Conservation (phyloP, 192 early-diverging fungal species). For the Pilaira anomala region DNA sequence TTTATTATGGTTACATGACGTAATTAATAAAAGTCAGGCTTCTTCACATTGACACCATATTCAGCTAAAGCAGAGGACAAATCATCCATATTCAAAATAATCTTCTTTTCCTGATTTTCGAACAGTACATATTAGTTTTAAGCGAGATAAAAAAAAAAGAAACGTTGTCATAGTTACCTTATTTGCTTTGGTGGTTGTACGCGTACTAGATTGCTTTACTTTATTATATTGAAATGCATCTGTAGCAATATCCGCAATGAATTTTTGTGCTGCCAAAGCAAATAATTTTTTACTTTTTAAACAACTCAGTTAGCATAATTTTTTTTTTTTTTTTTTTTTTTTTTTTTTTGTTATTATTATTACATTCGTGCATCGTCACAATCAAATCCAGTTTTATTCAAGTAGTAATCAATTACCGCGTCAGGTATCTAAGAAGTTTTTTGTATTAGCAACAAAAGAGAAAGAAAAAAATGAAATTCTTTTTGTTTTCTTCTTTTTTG, state of each 20-base stretch:
- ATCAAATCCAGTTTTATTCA: slow-evolving; percentile 71
- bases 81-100: slow-evolving; percentile 91
- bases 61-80: slow-evolving; percentile 82
- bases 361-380: slow-evolving; percentile 73
- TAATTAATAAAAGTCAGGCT: slow-evolving; percentile 84
- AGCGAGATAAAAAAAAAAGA: neutral
- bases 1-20: slow-evolving; percentile 3
- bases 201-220: slow-evolving; percentile 61
- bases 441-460: neutral
- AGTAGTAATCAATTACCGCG: slow-evolving; percentile 90
- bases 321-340: no score
- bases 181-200: slow-evolving; percentile 37
- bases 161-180: neutral
- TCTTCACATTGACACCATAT: slow-evolving; percentile 93
- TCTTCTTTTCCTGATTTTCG: slow-evolving; percentile 66
- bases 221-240: slow-evolving; percentile 83
- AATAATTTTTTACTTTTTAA: slow-evolving; percentile 69
- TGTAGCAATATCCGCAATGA: slow-evolving; percentile 79
- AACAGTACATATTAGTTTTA: neutral
- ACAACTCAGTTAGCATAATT: no score
- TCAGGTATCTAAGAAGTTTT: slow-evolving; percentile 72
- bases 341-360: neutral
- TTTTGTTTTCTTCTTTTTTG: neutral
- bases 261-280: slow-evolving; percentile 83
- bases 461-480: neutral